Evolutionary conservation across 129 eudicot genomes (phyloP).

Genomic region (Ambrosia artemisiifolia): DNA sequence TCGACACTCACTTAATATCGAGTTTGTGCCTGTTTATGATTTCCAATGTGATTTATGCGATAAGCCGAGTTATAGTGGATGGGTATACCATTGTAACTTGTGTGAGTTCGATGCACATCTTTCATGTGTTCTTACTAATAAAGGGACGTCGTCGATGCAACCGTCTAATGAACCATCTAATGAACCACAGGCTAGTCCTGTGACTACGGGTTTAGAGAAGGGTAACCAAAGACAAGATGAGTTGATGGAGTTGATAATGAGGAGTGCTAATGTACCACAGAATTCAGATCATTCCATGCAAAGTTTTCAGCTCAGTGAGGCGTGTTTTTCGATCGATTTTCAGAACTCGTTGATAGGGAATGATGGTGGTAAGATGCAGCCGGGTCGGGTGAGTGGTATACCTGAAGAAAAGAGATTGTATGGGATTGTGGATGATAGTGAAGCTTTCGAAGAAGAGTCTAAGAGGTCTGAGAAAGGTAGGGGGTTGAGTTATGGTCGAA

Average conservation of each 20-base stretch:
- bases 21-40: slow-evolving; percentile 48
- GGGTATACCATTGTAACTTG: slow-evolving; percentile 57
- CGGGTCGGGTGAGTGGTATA: slow-evolving; percentile 19
- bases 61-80: slow-evolving; percentile 48
- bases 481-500: slow-evolving; percentile 27
- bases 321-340: slow-evolving; percentile 65
- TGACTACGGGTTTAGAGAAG: neutral
- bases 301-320: slow-evolving; percentile 63
- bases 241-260: slow-evolving; percentile 41
- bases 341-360: slow-evolving; percentile 40
- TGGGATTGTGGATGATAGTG: slow-evolving; percentile 8
- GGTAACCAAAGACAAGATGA: slow-evolving; percentile 34
- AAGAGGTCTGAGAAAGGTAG: slow-evolving; percentile 17
- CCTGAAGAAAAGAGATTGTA: slow-evolving; percentile 22
- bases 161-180: neutral
- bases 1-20: slow-evolving; percentile 45
- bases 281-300: slow-evolving; percentile 34
- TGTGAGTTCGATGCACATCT: slow-evolving; percentile 63
- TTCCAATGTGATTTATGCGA: slow-evolving; percentile 54
- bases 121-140: slow-evolving; percentile 47
- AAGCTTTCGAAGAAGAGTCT: slow-evolving; percentile 30
- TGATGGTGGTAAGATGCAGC: slow-evolving; percentile 21
- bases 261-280: slow-evolving; percentile 24
- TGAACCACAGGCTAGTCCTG: neutral
- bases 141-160: slow-evolving; percentile 20